Conservation (phyloP, 495 filamentous ascomycete species). For the Hypoxylon lenormandii region DNA sequence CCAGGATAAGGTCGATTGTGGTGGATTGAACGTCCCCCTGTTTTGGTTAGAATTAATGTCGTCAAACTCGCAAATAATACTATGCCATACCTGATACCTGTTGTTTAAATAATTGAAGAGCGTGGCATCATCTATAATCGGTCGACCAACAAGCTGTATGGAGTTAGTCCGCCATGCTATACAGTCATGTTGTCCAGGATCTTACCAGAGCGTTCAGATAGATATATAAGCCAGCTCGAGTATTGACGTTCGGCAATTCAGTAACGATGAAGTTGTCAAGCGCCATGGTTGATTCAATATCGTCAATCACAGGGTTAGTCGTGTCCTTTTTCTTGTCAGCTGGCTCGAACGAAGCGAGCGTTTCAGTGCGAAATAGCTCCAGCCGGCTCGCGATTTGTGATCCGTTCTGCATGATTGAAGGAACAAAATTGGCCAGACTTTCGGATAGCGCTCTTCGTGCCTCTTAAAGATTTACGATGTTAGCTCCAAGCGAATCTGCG, state of each 20-base stretch:
- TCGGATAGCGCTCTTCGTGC: constrained; percentile 61
- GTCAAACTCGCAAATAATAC: not conserved
- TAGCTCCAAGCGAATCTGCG: constrained; percentile 18
- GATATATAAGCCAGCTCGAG: constrained; percentile 91
- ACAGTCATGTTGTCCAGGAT: not conserved
- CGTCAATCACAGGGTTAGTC: constrained; percentile 60
- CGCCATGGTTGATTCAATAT: constrained; percentile 62
- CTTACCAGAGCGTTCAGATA: constrained; percentile 86
- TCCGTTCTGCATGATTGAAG: constrained; percentile 63
- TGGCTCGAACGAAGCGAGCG: constrained; percentile 60
- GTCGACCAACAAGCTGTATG: constrained; percentile 78
- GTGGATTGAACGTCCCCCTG: constrained; percentile 80
- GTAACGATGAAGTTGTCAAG: constrained; percentile 68
- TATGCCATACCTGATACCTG: constrained; percentile 73
- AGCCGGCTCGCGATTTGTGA: constrained; percentile 63
- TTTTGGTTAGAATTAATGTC: constrained; percentile 23
- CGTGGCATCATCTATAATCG: constrained; percentile 81
- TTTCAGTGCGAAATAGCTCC: constrained; percentile 65
- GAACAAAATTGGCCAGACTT: constrained; percentile 64
- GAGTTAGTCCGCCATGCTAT: constrained; percentile 50
- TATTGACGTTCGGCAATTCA: constrained; percentile 75
- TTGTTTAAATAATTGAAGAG: constrained; percentile 82
- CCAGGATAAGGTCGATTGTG: constrained; percentile 82
- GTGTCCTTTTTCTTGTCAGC: constrained; percentile 60
- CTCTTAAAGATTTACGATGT: constrained; percentile 47